Evolutionary conservation across 768 basidiomycete genomes (phyloP).

Genomic region (Exidia glandulosa): DNA sequence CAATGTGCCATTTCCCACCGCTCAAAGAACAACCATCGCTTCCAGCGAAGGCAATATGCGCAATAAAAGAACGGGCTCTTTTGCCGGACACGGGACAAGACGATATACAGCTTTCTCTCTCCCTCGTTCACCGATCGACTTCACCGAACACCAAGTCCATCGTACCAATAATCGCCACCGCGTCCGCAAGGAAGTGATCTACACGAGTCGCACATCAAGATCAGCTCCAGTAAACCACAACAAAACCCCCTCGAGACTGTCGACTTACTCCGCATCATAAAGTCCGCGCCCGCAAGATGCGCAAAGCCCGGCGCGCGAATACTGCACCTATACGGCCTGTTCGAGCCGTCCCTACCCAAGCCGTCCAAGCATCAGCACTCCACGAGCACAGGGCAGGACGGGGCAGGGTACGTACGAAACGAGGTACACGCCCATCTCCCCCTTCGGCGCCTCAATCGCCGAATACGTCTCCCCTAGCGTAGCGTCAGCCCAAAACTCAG

Average conservation of each 20-base stretch:
- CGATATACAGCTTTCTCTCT: too few species aligned
- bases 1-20: too few species aligned
- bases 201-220: too few species aligned
- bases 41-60: too few species aligned
- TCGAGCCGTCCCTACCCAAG: slow-evolving; percentile 92
- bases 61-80: too few species aligned
- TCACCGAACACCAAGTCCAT: too few species aligned
- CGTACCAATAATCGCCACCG: slow-evolving; percentile 94
- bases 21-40: too few species aligned
- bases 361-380: too few species aligned
- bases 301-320: slow-evolving; percentile 96
- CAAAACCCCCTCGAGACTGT: slow-evolving; percentile 12
- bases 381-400: too few species aligned
- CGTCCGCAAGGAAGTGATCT: slow-evolving; percentile 85
- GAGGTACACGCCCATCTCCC: slow-evolving; percentile 97
- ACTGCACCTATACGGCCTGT: slow-evolving; percentile 93
- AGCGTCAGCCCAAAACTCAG: not conserved
- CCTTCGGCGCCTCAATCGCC: slow-evolving; percentile 97
- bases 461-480: slow-evolving; percentile 75
- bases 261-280: slow-evolving; percentile 88
- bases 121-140: too few species aligned
- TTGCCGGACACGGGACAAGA: too few species aligned
- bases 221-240: too few species aligned
- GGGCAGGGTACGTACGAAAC: slow-evolving; percentile 56
- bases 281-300: slow-evolving; percentile 90